A percentile compares a stretch with the other conserved stretches of the same genome.
Conservation (phyloP, 2,329 filamentous ascomycete species). For the Fonsecaea monophora region DNA sequence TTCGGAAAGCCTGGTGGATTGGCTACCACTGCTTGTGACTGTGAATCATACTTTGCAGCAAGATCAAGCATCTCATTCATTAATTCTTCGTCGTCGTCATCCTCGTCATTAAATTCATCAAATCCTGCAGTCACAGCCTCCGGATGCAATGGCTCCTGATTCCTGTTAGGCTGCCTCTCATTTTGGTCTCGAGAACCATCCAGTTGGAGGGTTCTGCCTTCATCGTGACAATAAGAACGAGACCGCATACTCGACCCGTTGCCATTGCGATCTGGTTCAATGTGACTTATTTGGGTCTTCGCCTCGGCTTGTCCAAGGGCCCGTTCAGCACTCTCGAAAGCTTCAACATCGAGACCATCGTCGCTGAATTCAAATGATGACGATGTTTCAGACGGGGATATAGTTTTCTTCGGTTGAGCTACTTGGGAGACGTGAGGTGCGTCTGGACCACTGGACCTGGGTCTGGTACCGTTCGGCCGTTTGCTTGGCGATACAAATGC, state of each 20-base stretch:
- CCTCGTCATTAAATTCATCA: slow-evolving; percentile 42
- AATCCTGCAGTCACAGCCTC: slow-evolving; percentile 16
- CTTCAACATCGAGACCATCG: slow-evolving; percentile 55
- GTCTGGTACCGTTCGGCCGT: slow-evolving; percentile 12
- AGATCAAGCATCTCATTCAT: slow-evolving; percentile 42
- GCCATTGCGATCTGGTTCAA: not conserved
- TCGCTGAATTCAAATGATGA: slow-evolving; percentile 52
- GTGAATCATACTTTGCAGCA: slow-evolving; percentile 37
- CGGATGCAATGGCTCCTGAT: not conserved
- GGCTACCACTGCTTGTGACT: slow-evolving; percentile 13
- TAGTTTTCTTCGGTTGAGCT: not conserved
- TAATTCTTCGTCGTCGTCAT: slow-evolving; percentile 43
- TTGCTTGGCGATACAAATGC: slow-evolving; percentile 29
- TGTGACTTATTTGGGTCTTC: slow-evolving; percentile 1
- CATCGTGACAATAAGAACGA: not conserved
- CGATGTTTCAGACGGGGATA: slow-evolving; percentile 8
- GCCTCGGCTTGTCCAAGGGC: slow-evolving; percentile 29
- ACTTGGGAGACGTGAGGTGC: not conserved
- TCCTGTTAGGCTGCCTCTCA: not conserved
- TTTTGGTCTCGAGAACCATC: not conserved
- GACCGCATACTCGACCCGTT: not conserved
- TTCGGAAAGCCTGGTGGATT: slow-evolving; percentile 4
- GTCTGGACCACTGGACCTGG: not conserved
- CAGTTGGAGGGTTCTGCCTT: not conserved
- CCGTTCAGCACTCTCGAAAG: slow-evolving; percentile 50